Evolutionary conservation across 305 asterid species (phyloP).

Genomic region (Fraxinus baroniana): DNA sequence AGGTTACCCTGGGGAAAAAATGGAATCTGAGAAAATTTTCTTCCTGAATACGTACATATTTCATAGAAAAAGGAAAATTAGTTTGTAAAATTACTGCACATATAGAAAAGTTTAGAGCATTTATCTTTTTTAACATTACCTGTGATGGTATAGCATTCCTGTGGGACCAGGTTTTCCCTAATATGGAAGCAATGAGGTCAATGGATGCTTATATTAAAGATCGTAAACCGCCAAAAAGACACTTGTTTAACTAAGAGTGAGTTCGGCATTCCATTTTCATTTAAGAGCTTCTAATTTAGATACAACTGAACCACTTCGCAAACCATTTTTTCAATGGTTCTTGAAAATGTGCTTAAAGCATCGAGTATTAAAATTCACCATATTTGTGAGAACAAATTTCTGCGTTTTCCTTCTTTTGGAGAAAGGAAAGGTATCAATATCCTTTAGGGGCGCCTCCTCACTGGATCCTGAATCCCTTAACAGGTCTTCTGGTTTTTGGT

Average conservation of each 20-base stretch:
- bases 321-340: background rate
- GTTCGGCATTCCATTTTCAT: background rate
- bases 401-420: background rate
- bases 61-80: background rate
- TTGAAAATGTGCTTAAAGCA: background rate
- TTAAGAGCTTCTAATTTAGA: background rate
- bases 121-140: background rate
- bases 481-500: background rate
- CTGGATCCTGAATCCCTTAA: background rate
- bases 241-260: background rate
- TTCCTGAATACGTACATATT: background rate
- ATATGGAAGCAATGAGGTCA: background rate
- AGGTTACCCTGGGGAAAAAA: constrained; percentile 8
- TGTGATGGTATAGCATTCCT: background rate
- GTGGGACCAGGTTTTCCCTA: background rate
- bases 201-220: background rate
- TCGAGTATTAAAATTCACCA: background rate
- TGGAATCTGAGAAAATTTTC: background rate
- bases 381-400: background rate
- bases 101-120: background rate
- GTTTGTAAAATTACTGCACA: background rate
- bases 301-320: background rate
- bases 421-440: background rate
- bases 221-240: background rate
- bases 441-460: background rate